These are phyloP conservation scores for Podila minutissima DNA, from an alignment of 192 early-diverging fungal genomes.

Conservation along the genomic window DNA sequence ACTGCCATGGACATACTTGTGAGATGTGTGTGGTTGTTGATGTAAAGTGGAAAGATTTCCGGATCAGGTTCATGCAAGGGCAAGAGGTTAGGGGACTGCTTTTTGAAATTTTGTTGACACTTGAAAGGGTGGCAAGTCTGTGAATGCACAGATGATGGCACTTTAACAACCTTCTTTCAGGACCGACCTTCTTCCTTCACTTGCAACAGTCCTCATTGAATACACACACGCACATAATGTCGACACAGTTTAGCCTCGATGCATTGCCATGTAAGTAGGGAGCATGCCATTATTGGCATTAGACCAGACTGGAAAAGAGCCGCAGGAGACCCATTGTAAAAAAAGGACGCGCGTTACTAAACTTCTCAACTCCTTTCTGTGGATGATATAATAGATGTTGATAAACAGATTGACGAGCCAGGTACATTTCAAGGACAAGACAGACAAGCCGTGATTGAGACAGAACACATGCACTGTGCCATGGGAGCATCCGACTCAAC, in stretches of 20 bases:
- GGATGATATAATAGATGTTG: slow-evolving; percentile 52
- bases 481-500: background rate
- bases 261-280: slow-evolving; percentile 58
- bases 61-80: background rate
- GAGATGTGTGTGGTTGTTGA: background rate
- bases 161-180: no score
- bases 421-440: slow-evolving; percentile 20
- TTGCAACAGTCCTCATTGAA: background rate
- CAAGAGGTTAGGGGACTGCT: background rate
- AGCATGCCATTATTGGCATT: background rate
- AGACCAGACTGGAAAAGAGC: background rate
- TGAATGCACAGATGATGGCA: background rate
- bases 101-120: slow-evolving; percentile 6
- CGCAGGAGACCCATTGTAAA: no score
- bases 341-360: no score
- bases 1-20: background rate
- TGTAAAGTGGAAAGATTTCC: background rate
- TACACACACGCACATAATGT: slow-evolving; percentile 17
- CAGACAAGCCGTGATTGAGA: background rate
- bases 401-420: slow-evolving; percentile 59
- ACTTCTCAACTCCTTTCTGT: background rate
- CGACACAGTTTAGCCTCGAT: slow-evolving; percentile 42
- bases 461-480: background rate
- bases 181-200: background rate
- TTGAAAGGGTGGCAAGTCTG: background rate